Evolutionary conservation across 2,329 filamentous ascomycete genomes (phyloP).

Genomic region (Ustulina deusta): DNA sequence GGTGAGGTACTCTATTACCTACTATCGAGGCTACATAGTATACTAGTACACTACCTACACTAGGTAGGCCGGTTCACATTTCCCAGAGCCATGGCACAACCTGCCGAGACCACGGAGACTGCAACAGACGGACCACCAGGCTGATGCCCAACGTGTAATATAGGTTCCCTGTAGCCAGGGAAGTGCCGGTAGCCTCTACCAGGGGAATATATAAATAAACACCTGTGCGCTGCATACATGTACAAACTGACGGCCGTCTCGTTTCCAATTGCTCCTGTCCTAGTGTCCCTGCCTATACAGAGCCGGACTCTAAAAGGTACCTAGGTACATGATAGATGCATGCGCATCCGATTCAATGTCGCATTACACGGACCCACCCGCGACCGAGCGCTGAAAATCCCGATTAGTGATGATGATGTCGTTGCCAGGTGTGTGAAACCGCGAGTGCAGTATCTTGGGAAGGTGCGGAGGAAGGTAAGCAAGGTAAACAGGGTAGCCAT

Average conservation of each 20-base stretch:
- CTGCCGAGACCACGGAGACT: slow-evolving; percentile 1
- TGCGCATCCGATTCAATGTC: neutral
- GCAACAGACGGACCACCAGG: neutral
- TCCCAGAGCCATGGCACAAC: neutral
- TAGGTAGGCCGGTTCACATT: neutral
- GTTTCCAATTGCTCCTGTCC: neutral
- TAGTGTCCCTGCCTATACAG: too few relatives aligned
- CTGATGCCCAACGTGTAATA: too few relatives aligned
- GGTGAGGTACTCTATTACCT: too few relatives aligned
- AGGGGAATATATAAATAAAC: too few relatives aligned
- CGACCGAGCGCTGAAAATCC: neutral
- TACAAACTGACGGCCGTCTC: too few relatives aligned
- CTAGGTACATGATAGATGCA: too few relatives aligned
- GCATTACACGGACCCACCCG: neutral
- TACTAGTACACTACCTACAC: neutral
- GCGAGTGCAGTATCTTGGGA: neutral
- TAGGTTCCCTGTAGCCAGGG: neutral
- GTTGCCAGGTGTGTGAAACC: slow-evolving; percentile 1
- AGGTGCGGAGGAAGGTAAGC: neutral
- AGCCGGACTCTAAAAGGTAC: too few relatives aligned
- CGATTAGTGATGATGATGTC: neutral
- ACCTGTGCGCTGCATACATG: too few relatives aligned
- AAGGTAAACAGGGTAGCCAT: neutral
- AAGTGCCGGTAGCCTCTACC: too few relatives aligned
- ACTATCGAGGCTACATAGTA: too few relatives aligned